phyloP scores from a whole-genome alignment of 345 rosid species.

The Hirschfeldia incana region DNA sequence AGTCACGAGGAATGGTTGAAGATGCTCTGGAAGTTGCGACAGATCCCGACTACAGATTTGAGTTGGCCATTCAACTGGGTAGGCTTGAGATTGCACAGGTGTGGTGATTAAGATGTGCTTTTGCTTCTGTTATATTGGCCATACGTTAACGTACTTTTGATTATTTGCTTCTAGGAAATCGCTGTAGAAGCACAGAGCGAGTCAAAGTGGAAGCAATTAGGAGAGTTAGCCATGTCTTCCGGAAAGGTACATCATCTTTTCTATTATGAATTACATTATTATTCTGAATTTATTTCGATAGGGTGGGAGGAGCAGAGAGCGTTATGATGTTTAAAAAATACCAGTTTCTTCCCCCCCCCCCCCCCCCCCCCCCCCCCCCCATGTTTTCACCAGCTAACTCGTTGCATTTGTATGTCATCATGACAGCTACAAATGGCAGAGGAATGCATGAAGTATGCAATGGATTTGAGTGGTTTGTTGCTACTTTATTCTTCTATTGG shows the following conservation, averaged over 20 bases:
- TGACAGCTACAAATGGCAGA: slow-evolving; percentile 97
- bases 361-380: too few species aligned
- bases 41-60: too few species aligned
- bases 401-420: slow-evolving; percentile 17
- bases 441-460: slow-evolving; percentile 88
- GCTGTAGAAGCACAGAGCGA: too few species aligned
- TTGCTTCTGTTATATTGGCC: too few species aligned
- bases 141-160: too few species aligned
- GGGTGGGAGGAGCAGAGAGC: neutral
- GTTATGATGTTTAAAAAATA: neutral
- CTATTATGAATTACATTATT: neutral
- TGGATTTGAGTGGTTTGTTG: slow-evolving; percentile 95
- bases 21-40: too few species aligned
- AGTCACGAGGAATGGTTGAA: too few species aligned
- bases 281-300: neutral
- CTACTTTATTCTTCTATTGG: slow-evolving; percentile 90
- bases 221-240: slow-evolving; percentile 92
- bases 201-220: slow-evolving; percentile 99
- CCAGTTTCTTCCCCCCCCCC: too few species aligned
- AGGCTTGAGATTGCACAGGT: too few species aligned
- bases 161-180: too few species aligned
- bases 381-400: slow-evolving; percentile 3
- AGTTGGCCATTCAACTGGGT: too few species aligned
- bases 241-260: slow-evolving; percentile 73
- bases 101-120: too few species aligned